Conservation (phyloP, 108 stramenopile species). For the Ochromonas danica region DNA sequence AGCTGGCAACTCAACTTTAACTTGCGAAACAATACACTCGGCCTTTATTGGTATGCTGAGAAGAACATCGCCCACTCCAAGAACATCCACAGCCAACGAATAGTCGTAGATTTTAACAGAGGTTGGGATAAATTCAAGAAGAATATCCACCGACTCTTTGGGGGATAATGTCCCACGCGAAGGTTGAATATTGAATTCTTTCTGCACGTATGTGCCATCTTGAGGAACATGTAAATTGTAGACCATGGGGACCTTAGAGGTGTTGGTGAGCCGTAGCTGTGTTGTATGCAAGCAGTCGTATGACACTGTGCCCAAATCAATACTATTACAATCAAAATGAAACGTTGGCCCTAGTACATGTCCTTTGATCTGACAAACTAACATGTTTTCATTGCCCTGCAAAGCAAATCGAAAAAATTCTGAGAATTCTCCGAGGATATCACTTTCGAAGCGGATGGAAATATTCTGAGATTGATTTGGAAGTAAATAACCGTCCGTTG, state of each 20-base stretch:
- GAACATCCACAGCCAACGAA: conserved; percentile 58
- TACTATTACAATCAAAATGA: conserved; percentile 50
- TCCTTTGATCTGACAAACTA: conserved; percentile 58
- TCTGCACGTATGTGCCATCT: conserved; percentile 45
- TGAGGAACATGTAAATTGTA: conserved; percentile 60
- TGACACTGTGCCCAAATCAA: conserved; percentile 60
- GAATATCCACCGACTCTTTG: conserved; percentile 39
- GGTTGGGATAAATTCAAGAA: conserved; percentile 48
- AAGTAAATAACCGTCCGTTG: conserved; percentile 37
- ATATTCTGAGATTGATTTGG: conserved; percentile 21
- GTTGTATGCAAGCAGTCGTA: conserved; percentile 51
- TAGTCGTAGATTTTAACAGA: conserved; percentile 55
- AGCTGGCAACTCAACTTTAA: neutral
- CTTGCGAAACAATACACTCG: conserved; percentile 46
- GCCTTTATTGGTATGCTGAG: conserved; percentile 57
- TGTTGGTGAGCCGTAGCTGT: conserved; percentile 53
- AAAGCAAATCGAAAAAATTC: conserved; percentile 57
- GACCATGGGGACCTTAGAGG: conserved; percentile 57
- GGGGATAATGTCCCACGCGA: conserved; percentile 42
- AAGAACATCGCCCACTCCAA: conserved; percentile 54
- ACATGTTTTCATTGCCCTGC: conserved; percentile 53
- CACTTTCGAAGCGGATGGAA: conserved; percentile 43
- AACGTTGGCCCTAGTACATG: conserved; percentile 62
- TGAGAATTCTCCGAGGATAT: conserved; percentile 59
- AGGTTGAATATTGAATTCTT: conserved; percentile 58